Conservation (phyloP, 352 stramenopile species). For the Phytophthora ramorum region DNA sequence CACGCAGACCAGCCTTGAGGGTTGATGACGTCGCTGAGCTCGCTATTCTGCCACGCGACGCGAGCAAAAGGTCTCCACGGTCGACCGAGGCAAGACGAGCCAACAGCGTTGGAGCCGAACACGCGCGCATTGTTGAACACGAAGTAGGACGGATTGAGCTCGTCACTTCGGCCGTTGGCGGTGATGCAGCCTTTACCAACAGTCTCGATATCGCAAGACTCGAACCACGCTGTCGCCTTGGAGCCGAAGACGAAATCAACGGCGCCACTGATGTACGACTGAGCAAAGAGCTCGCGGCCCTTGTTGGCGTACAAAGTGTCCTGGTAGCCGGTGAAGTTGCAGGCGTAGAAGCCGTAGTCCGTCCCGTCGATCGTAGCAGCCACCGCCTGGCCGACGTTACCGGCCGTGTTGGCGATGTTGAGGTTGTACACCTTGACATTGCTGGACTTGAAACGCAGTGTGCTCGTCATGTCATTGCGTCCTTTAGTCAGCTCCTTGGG, state of each 20-base stretch:
- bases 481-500: not conserved
- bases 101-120: conserved; percentile 14
- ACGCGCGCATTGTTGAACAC: conserved; percentile 24
- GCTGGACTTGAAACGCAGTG: conserved; percentile 6
- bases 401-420: not conserved
- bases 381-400: conserved; percentile 1
- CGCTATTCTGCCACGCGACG: conserved; percentile 11
- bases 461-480: conserved; percentile 14
- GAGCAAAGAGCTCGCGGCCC: conserved; percentile 5
- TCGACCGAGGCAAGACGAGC: conserved; percentile 21
- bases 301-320: conserved; percentile 15
- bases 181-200: not conserved
- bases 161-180: not conserved
- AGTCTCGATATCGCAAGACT: not conserved
- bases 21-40: conserved; percentile 8
- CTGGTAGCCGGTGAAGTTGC: conserved; percentile 10
- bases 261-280: conserved; percentile 9
- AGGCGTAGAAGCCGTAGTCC: not conserved
- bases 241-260: conserved; percentile 18
- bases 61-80: conserved; percentile 24
- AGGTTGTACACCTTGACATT: conserved; percentile 6
- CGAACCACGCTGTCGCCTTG: conserved; percentile 6
- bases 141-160: conserved; percentile 17
- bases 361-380: not conserved
- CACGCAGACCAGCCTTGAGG: conserved; percentile 19